Percentiles rank a stretch among this genome's conserved stretches.
These are phyloP conservation scores for Collybiopsis confluens DNA, from an alignment of 768 basidiomycete species.

Conservation along the genomic window DNA sequence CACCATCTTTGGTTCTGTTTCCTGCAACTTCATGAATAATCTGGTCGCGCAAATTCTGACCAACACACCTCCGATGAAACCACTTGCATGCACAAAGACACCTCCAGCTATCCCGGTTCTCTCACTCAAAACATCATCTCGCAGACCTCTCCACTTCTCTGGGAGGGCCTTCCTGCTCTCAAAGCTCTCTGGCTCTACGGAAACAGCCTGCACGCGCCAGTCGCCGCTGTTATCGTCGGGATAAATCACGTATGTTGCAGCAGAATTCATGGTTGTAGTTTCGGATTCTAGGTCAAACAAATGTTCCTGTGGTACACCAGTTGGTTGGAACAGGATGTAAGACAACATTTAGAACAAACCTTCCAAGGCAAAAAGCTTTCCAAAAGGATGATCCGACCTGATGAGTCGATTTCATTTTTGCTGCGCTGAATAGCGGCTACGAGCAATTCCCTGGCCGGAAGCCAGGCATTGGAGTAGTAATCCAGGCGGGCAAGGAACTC, in stretches of 20 bases:
- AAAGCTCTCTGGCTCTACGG: slow-evolving; percentile 78
- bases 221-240: slow-evolving; percentile 71
- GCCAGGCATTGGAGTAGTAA: slow-evolving; percentile 86
- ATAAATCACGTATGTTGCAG: slow-evolving; percentile 84
- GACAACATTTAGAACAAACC: slow-evolving; percentile 32
- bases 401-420: slow-evolving; percentile 58
- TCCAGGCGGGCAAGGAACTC: slow-evolving; percentile 80
- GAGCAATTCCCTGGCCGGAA: slow-evolving; percentile 86
- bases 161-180: slow-evolving; percentile 89
- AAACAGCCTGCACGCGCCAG: slow-evolving; percentile 95
- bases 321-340: neutral
- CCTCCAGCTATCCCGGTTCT: slow-evolving; percentile 75
- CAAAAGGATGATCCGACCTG: slow-evolving; percentile 77
- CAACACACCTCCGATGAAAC: slow-evolving; percentile 94
- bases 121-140: slow-evolving; percentile 77
- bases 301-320: slow-evolving; percentile 57
- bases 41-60: no score
- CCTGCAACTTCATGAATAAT: slow-evolving; percentile 44
- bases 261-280: slow-evolving; percentile 33
- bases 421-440: slow-evolving; percentile 48
- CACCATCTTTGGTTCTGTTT: slow-evolving; percentile 88
- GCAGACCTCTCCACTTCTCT: slow-evolving; percentile 87
- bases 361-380: slow-evolving; percentile 86
- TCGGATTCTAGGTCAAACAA: slow-evolving; percentile 82
- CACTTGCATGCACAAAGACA: slow-evolving; percentile 92